phyloP scores from a whole-genome alignment of 768 basidiomycete species.

The Termitomyces bulborhizus region DNA sequence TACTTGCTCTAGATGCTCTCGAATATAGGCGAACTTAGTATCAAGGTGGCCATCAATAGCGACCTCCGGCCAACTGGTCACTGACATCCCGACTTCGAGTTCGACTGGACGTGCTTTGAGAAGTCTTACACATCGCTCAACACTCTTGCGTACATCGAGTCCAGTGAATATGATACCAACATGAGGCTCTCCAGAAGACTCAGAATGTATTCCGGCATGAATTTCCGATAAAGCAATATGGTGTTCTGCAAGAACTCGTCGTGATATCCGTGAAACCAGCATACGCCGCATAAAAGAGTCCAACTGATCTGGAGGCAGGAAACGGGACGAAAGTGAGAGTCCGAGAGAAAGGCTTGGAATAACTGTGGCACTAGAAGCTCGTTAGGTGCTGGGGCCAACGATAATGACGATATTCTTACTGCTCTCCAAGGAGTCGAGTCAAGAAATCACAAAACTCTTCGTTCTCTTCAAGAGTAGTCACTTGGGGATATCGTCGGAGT shows the following conservation, averaged over 20 bases:
- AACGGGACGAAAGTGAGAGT: conserved; percentile 76
- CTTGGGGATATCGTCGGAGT: conserved; percentile 66
- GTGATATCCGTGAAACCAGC: conserved; percentile 85
- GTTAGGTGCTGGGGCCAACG: conserved; percentile 4
- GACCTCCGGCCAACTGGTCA: conserved; percentile 52
- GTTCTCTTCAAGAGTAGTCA: conserved; percentile 72
- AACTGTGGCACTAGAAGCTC: conserved; percentile 49
- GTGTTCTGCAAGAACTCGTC: conserved; percentile 85
- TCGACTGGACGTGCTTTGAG: conserved; percentile 43
- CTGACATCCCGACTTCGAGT: conserved; percentile 22
- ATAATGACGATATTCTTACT: conserved; percentile 42
- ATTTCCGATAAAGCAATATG: conserved; percentile 76
- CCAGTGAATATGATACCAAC: conserved; percentile 85
- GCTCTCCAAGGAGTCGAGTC: conserved; percentile 56
- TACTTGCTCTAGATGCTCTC: conserved; percentile 77
- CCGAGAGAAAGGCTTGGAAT: conserved; percentile 83
- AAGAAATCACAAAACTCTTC: conserved; percentile 73
- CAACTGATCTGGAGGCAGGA: conserved; percentile 69
- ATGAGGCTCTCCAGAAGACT: conserved; percentile 43
- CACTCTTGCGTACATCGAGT: conserved; percentile 60
- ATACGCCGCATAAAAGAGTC: conserved; percentile 89
- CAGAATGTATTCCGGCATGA: conserved; percentile 30
- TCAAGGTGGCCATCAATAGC: conserved; percentile 67
- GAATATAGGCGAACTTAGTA: conserved; percentile 75
- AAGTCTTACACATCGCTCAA: conserved; percentile 61